A percentile compares a stretch with the other conserved stretches of the same genome.
Conservation (phyloP, 768 basidiomycete species). For the Tylopilus balloui region DNA sequence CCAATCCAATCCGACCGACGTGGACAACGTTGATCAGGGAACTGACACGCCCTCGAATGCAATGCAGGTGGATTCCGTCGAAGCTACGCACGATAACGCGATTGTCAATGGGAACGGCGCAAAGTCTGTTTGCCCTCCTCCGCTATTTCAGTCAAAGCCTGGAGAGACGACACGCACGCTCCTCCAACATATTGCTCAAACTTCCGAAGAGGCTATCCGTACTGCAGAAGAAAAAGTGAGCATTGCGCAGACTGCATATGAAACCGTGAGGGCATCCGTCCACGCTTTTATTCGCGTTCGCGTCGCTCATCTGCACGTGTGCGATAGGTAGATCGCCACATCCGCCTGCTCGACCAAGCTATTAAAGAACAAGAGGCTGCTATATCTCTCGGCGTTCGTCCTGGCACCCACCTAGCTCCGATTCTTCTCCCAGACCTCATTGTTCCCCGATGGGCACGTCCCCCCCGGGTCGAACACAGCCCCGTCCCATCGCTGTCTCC, state of each 20-base stretch:
- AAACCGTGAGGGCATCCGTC: constrained; percentile 47
- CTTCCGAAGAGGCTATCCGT: constrained; percentile 56
- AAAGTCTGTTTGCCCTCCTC: not conserved
- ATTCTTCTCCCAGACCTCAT: constrained; percentile 60
- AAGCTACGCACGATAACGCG: not conserved
- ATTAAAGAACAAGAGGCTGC: constrained; percentile 57
- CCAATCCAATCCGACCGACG: not conserved
- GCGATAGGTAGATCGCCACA: constrained; percentile 73
- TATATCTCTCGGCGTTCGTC: constrained; percentile 48
- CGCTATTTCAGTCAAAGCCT: constrained; percentile 14
- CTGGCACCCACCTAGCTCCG: constrained; percentile 50
- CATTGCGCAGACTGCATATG: constrained; percentile 64
- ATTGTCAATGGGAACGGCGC: not conserved
- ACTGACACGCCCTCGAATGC: not conserved
- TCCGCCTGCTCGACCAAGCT: constrained; percentile 72
- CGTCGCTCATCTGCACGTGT: not conserved
- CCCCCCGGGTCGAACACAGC: constrained; percentile 40
- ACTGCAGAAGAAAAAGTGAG: constrained; percentile 76
- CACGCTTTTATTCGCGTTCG: not conserved
- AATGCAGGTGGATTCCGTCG: constrained; percentile 9
- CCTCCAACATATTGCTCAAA: constrained; percentile 53
- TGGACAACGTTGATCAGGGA: not conserved
- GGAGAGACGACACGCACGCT: constrained; percentile 44
- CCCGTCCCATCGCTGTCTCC: constrained; percentile 37
- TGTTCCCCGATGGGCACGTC: constrained; percentile 50